phyloP scores from a whole-genome alignment of 495 filamentous ascomycete species.

The Podospora pseudopauciseta region DNA sequence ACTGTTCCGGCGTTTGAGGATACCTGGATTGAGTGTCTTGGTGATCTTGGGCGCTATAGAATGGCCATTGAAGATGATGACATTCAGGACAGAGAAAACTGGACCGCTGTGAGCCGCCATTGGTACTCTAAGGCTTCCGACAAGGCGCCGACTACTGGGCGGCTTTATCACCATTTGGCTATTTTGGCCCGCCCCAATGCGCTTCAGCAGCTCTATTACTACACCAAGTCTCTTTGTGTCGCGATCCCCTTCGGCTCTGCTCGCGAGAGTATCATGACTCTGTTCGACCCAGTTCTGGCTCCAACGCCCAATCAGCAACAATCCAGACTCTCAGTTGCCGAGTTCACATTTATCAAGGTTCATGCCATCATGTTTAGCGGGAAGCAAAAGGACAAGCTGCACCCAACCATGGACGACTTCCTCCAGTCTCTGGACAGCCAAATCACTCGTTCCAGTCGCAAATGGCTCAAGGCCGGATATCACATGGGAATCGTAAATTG shows the following conservation, averaged over 20 bases:
- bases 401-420: constrained; percentile 48
- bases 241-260: constrained; percentile 57
- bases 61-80: constrained; percentile 80
- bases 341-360: constrained; percentile 56
- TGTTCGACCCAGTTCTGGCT: constrained; percentile 63
- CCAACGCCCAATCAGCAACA: constrained; percentile 37
- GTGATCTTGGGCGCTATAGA: constrained; percentile 61
- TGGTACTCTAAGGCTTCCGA: constrained; percentile 83
- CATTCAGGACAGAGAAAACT: constrained; percentile 66
- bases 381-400: constrained; percentile 46
- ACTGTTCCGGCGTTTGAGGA: constrained; percentile 73
- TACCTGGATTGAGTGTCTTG: constrained; percentile 89
- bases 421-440: constrained; percentile 14
- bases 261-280: constrained; percentile 64
- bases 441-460: too few relatives aligned
- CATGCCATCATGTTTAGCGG: constrained; percentile 65
- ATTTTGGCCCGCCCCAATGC: constrained; percentile 73
- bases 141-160: constrained; percentile 62
- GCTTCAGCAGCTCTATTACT: constrained; percentile 72
- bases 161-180: constrained; percentile 81
- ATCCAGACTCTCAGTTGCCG: constrained; percentile 23
- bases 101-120: constrained; percentile 70
- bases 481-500: too few relatives aligned
- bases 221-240: constrained; percentile 50
- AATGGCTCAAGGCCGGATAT: too few relatives aligned